phyloP scores from a whole-genome alignment of 805 yeast species.

The Naumovozyma baii region DNA sequence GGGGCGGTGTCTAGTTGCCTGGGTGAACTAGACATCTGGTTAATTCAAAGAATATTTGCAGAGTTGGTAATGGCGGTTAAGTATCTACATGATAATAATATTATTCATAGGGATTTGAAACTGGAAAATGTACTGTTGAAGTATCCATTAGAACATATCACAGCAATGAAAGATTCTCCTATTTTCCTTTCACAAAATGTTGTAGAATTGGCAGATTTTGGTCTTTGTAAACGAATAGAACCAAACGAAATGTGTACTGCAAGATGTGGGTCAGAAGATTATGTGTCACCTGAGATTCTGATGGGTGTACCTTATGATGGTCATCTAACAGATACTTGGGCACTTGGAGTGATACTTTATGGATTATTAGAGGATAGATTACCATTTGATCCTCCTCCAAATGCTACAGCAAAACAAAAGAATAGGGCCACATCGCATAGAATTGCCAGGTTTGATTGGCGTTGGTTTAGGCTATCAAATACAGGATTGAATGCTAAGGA shows the following conservation, averaged over 20 bases:
- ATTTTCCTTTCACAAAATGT: constrained; percentile 17
- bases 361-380: constrained; percentile 74
- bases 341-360: constrained; percentile 84
- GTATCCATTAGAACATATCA: constrained; percentile 29
- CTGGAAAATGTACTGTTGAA: constrained; percentile 69
- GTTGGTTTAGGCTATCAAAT: constrained; percentile 51
- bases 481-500: constrained; percentile 21
- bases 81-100: constrained; percentile 55
- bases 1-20: constrained; percentile 41
- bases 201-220: constrained; percentile 75
- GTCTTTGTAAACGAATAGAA: constrained; percentile 65
- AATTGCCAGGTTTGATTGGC: constrained; percentile 89
- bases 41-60: constrained; percentile 54
- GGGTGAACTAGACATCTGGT: constrained; percentile 36
- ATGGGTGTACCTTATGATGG: constrained; percentile 92
- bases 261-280: constrained; percentile 93
- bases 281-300: constrained; percentile 87
- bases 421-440: constrained; percentile 59
- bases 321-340: constrained; percentile 86
- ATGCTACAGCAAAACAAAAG: constrained; percentile 30
- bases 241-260: constrained; percentile 61
- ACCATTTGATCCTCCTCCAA: constrained; percentile 85
- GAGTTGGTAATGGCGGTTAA: constrained; percentile 63
- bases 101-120: constrained; percentile 88
- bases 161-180: constrained; percentile 13